These are phyloP conservation scores for Amanita rubescens DNA, from an alignment of 768 basidiomycete genomes.

Conservation along the genomic window DNA sequence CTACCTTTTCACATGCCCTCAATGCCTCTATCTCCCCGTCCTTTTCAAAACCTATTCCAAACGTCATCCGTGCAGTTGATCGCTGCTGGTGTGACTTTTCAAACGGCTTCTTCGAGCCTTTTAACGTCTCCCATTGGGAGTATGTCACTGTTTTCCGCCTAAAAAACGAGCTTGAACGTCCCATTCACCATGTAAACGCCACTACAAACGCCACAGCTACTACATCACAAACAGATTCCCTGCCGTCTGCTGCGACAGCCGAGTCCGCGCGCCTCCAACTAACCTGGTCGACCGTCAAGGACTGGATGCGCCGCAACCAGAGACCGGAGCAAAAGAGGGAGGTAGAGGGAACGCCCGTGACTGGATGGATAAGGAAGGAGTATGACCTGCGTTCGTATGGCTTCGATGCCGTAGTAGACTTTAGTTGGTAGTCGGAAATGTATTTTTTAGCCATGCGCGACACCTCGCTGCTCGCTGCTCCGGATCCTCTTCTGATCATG, in stretches of 20 bases:
- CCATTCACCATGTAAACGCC: slow-evolving; percentile 10
- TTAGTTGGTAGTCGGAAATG: slow-evolving; percentile 48
- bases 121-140: slow-evolving; percentile 74
- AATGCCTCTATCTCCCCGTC: slow-evolving; percentile 36
- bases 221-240: not conserved
- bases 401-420: slow-evolving; percentile 64
- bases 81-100: slow-evolving; percentile 86
- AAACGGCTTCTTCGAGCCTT: slow-evolving; percentile 64
- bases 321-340: slow-evolving; percentile 5
- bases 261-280: not conserved
- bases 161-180: slow-evolving; percentile 32
- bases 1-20: slow-evolving; percentile 65
- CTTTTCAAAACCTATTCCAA: slow-evolving; percentile 38
- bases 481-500: too few species aligned
- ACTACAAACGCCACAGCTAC: slow-evolving; percentile 11
- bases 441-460: slow-evolving; percentile 1
- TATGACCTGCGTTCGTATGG: slow-evolving; percentile 72
- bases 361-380: slow-evolving; percentile 33
- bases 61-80: slow-evolving; percentile 60
- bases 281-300: not conserved
- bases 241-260: not conserved
- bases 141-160: slow-evolving; percentile 47
- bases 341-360: slow-evolving; percentile 12
- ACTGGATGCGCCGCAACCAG: not conserved
- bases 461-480: too few species aligned